These are phyloP conservation scores for Scenedesmus sp. DNA, from an alignment of 163 green algal genomes.

Conservation along the genomic window DNA sequence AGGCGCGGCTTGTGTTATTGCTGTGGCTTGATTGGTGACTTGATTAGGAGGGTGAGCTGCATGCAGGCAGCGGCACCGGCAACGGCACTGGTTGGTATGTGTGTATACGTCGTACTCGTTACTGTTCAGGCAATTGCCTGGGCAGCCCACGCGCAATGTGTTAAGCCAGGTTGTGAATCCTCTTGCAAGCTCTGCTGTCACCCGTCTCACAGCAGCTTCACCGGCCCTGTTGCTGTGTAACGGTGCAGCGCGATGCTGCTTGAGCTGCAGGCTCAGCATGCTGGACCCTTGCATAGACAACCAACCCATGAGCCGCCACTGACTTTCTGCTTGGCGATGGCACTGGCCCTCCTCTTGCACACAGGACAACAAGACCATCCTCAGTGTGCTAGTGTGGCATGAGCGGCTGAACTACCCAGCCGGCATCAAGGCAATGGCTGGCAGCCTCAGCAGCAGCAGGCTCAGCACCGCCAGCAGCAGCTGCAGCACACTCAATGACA, in stretches of 20 bases:
- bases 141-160: too few species aligned
- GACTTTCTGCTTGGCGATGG: background rate
- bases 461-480: constrained; percentile 5
- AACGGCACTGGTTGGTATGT: too few species aligned
- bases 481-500: background rate
- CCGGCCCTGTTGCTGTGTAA: background rate
- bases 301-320: background rate
- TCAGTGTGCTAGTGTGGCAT: constrained; percentile 44
- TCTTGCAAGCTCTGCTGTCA: background rate
- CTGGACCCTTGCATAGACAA: background rate
- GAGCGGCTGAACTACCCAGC: constrained; percentile 31
- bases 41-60: too few species aligned
- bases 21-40: too few species aligned
- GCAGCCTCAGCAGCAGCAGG: constrained; percentile 20
- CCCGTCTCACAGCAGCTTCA: background rate
- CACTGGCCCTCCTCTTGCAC: background rate
- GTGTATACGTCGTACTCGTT: too few species aligned
- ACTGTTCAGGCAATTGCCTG: too few species aligned
- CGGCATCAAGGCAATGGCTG: background rate
- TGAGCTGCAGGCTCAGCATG: too few species aligned
- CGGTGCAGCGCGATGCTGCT: too few species aligned
- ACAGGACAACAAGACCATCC: constrained; percentile 14
- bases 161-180: background rate
- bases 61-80: too few species aligned
- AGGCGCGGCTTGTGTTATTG: background rate